Evolutionary conservation across 495 filamentous ascomycete species (phyloP), one percentile per base, ranked within the genome.

Genomic region (Lasiosphaeria hispida): DNA sequence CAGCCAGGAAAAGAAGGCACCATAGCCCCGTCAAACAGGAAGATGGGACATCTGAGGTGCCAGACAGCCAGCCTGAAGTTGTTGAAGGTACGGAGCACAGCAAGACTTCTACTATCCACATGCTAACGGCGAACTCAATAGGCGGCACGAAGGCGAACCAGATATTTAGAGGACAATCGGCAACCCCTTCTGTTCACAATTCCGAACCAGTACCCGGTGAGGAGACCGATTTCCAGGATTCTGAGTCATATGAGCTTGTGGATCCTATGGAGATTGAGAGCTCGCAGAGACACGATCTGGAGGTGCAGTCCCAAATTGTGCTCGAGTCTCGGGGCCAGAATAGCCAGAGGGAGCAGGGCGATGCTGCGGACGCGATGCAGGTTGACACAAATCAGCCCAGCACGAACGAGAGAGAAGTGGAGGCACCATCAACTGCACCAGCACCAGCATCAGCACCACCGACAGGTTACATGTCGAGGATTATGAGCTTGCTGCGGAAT

Each of bases 401-500:
- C 41, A 10, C 38, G 47, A 36, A 45, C 50, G 15, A 42, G 39
- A 5, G 45, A 62, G 14, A 53, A 19, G 39, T 50, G 14, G 30
- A 13, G 23, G 34, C 36, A 48, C 4, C 55, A 62, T 39, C 42
- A 8, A 15, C 53, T 8, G 23, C 48, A 13, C 55, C 50, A 63
- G 30, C 41, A 38, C 53, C 50, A 15, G 42, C 49, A 23, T 52
- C 14, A 38, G 57, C 17, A 48, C 45, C 23, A 59, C 57, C 30
- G 47, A 55, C 34, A 42, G 36, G 44, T 14, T 62, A 64, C 39
- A 66, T 67, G 55, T 63, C 67, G 49, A 69, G 60, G 40, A 79
- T 89, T 48, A 72, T 80, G 57, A 62, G 57, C 39, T 75, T 80
- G 15, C 71, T 89, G 4, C 76, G 70, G 33, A 74, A 65, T 10